These are phyloP conservation scores for Neodidymelliopsis sp. DNA, from an alignment of 2,329 filamentous ascomycete genomes.

Conservation along the genomic window DNA sequence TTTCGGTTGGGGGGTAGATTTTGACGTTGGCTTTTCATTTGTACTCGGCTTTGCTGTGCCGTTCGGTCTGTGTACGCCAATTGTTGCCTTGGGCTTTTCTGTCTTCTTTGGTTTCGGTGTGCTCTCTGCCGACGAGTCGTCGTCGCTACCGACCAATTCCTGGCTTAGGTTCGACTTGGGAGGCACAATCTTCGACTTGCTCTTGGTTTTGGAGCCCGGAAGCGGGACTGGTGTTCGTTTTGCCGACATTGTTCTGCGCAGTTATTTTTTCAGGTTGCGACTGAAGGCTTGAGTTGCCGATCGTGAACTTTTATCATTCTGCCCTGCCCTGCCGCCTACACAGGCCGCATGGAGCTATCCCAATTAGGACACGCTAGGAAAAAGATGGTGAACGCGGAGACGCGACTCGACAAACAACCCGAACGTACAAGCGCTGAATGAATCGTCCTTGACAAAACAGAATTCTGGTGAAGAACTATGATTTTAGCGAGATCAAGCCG, in stretches of 20 bases:
- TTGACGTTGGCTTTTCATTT: constrained; percentile 23
- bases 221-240: constrained; percentile 47
- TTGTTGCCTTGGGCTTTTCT: constrained; percentile 36
- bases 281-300: constrained; percentile 24
- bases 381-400: constrained; percentile 24
- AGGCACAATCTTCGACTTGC: constrained; percentile 26
- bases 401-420: background rate
- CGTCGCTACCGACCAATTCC: constrained; percentile 46
- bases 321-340: constrained; percentile 10
- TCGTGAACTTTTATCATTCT: constrained; percentile 47
- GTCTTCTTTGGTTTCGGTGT: constrained; percentile 23
- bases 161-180: constrained; percentile 43
- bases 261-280: constrained; percentile 22
- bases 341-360: constrained; percentile 1
- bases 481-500: too few relatives aligned
- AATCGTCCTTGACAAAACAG: too few relatives aligned
- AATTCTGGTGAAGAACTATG: too few relatives aligned
- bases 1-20: constrained; percentile 20
- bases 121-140: constrained; percentile 39
- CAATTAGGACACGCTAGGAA: constrained; percentile 23
- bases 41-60: constrained; percentile 29
- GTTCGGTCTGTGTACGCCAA: constrained; percentile 43
- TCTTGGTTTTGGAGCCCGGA: constrained; percentile 39
- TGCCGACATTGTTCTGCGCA: constrained; percentile 42
- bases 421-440: background rate